phyloP scores from a whole-genome alignment of 2,329 filamentous ascomycete genomes.

The Fonsecaea monophora region DNA sequence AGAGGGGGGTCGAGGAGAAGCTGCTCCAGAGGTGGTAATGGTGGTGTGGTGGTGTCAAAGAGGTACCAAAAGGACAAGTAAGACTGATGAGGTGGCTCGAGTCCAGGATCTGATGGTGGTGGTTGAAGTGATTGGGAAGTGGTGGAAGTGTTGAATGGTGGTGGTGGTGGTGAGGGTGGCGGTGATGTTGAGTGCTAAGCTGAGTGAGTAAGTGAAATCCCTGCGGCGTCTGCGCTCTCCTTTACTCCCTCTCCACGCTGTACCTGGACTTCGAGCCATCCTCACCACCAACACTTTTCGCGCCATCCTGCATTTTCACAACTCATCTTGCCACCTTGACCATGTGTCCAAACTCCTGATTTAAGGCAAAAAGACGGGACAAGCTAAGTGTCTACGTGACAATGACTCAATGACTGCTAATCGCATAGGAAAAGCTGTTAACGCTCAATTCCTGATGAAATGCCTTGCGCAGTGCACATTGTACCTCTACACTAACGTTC shows the following conservation, averaged over 20 bases:
- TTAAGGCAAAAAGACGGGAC: background rate
- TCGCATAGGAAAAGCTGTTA: background rate
- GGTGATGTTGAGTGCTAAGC: background rate
- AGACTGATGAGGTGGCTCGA: background rate
- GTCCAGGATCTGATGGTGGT: background rate
- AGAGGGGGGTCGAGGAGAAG: background rate
- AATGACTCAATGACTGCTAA: constrained; percentile 3
- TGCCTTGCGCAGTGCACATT: background rate
- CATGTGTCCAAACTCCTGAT: background rate
- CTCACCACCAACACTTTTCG: background rate
- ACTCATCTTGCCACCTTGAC: background rate
- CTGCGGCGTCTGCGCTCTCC: background rate
- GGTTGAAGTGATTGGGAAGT: constrained; percentile 3
- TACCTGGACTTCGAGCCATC: background rate
- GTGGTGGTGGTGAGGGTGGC: background rate
- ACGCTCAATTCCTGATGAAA: background rate
- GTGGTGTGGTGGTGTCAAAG: constrained; percentile 12
- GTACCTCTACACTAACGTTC: background rate
- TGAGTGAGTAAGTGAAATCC: background rate
- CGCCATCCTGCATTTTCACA: background rate
- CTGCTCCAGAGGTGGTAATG: background rate
- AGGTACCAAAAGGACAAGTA: background rate
- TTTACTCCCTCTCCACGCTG: background rate
- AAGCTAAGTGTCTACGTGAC: background rate
- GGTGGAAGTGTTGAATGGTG: background rate